Conservation (phyloP, 371 early-diverging fungal genomes). For the Syncephalastrum contaminatum region DNA sequence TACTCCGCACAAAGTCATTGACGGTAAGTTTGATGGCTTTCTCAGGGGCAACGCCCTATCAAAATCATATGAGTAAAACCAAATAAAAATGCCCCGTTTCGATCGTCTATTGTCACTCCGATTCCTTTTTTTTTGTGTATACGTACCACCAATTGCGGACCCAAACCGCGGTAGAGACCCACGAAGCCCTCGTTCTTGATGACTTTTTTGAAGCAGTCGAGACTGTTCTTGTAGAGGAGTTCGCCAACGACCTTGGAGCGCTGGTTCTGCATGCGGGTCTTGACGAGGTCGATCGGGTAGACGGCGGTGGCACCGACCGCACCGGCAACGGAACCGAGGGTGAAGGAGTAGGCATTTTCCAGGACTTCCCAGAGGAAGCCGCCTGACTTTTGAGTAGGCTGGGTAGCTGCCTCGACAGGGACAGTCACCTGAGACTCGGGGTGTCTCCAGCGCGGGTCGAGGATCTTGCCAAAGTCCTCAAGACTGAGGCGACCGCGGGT, state of each 20-base stretch:
- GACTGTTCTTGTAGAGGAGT: constrained; percentile 88
- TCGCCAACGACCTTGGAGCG: constrained; percentile 90
- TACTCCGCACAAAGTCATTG: constrained; percentile 89
- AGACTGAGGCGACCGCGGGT: constrained; percentile 53
- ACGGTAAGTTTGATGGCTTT: constrained; percentile 98
- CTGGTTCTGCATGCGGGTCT: constrained; percentile 98
- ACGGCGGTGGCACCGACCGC: constrained; percentile 93
- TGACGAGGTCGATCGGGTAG: constrained; percentile 97
- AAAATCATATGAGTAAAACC: too few species aligned
- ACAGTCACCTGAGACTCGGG: constrained; percentile 18
- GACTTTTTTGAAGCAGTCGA: constrained; percentile 95
- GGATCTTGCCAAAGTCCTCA: constrained; percentile 62
- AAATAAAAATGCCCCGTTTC: too few species aligned
- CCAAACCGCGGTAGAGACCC: constrained; percentile 94
- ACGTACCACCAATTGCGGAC: constrained; percentile 93
- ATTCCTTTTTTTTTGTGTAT: constrained; percentile 1
- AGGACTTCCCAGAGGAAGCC: constrained; percentile 38
- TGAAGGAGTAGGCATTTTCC: constrained; percentile 67
- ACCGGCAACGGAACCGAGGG: constrained; percentile 91
- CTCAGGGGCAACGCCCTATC: constrained; percentile 91
- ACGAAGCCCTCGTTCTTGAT: constrained; percentile 87
- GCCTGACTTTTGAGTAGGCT: constrained; percentile 18
- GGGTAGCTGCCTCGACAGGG: constrained; percentile 7
- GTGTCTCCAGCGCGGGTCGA: constrained; percentile 66
- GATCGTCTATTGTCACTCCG: not conserved